Percentiles rank a stretch among this genome's conserved stretches.
Evolutionary conservation across 2,329 filamentous ascomycete species (phyloP).

Genomic region (Cordyceps sp.): DNA sequence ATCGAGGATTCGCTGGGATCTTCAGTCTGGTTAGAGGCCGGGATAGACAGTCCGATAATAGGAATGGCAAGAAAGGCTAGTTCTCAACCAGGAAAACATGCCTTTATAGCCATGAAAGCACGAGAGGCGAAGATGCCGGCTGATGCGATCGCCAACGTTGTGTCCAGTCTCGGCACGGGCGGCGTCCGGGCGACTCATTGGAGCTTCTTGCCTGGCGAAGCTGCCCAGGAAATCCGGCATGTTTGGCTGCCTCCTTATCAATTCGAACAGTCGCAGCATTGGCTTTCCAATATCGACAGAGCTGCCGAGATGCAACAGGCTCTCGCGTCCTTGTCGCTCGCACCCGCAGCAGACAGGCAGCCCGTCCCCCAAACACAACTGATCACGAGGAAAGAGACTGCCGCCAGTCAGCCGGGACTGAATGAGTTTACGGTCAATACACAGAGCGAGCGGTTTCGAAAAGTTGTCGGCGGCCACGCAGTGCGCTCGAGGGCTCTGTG

Average conservation of each 20-base stretch:
- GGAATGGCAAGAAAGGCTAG: constrained; percentile 15
- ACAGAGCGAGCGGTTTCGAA: not conserved
- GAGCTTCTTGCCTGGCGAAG: constrained; percentile 5
- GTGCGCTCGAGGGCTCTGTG: not conserved
- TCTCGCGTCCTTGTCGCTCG: too few relatives aligned
- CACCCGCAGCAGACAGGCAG: too few relatives aligned
- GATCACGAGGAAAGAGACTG: too few relatives aligned
- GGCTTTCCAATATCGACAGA: constrained; percentile 5
- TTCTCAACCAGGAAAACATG: not conserved
- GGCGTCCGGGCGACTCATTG: constrained; percentile 8
- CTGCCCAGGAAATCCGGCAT: too few relatives aligned
- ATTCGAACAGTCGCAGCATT: constrained; percentile 11
- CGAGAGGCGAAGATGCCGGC: not conserved
- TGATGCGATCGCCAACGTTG: not conserved
- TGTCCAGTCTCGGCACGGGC: constrained; percentile 6
- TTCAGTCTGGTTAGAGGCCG: constrained; percentile 16
- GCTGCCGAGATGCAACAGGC: not conserved
- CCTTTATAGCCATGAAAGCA: not conserved
- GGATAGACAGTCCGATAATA: constrained; percentile 15
- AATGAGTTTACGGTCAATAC: constrained; percentile 1
- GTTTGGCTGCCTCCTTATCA: constrained; percentile 14
- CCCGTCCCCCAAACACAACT: too few relatives aligned
- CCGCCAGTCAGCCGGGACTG: too few relatives aligned
- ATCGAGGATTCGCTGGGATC: constrained; percentile 7
- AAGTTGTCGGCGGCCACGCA: not conserved